A percentile compares a stretch with the other conserved stretches of the same genome.
Conservation (phyloP, 1,284 basidiomycete species). For the Amylostereum areolatum region DNA sequence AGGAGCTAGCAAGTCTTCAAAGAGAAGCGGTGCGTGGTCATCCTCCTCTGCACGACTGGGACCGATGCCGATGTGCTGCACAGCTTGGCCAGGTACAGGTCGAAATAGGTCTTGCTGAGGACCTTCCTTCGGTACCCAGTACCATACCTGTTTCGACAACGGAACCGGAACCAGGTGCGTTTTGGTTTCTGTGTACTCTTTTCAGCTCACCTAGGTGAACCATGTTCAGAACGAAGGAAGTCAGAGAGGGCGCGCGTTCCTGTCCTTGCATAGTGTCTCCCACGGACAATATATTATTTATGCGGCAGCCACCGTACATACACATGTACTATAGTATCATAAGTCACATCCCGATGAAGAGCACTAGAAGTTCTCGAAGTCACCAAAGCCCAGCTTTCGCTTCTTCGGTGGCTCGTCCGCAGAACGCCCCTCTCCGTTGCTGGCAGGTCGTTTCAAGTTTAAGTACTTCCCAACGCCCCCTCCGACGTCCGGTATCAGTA, state of each 20-base stretch:
- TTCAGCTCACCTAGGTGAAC: not conserved
- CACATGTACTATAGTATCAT: constrained; percentile 10
- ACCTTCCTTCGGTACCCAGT: not conserved
- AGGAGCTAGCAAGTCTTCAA: constrained; percentile 71
- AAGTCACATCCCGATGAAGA: not conserved
- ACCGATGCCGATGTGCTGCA: too few relatives aligned
- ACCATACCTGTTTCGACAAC: not conserved
- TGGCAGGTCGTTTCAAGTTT: constrained; percentile 41
- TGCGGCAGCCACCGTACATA: not conserved
- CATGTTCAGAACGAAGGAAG: constrained; percentile 15
- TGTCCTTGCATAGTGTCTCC: constrained; percentile 6
- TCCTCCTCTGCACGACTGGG: too few relatives aligned
- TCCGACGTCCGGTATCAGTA: constrained; percentile 19
- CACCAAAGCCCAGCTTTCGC: constrained; percentile 71
- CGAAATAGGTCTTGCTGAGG: too few relatives aligned
- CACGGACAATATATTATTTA: not conserved
- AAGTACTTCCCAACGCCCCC: constrained; percentile 63
- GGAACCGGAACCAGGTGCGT: constrained; percentile 26
- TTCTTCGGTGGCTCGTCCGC: constrained; percentile 60
- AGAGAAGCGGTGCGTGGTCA: constrained; percentile 32
- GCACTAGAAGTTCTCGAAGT: constrained; percentile 40
- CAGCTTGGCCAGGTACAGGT: too few relatives aligned
- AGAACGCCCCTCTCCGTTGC: constrained; percentile 4
- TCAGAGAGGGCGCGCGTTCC: constrained; percentile 8
- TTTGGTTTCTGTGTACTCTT: not conserved